phyloP scores from a whole-genome alignment of 1,284 basidiomycete species.

The Puccinia polysora region DNA sequence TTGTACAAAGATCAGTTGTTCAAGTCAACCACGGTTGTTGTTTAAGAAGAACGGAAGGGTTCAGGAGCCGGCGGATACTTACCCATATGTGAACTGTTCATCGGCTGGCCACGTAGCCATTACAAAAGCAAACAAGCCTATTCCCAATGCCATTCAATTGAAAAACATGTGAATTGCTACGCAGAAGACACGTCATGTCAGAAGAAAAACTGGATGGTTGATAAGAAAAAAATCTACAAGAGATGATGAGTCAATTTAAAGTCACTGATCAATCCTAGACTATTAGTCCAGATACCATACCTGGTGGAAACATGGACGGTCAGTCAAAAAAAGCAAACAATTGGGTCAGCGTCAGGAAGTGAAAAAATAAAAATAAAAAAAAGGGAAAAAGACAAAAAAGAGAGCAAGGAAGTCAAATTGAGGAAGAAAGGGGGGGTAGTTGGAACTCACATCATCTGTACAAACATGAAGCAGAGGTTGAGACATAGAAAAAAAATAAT shows the following conservation, averaged over 20 bases:
- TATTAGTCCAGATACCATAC: constrained; percentile 97
- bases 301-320: constrained; percentile 55
- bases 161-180: constrained; percentile 99
- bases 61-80: no score
- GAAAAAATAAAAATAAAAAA: background rate
- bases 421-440: no score
- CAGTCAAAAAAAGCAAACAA: background rate
- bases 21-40: no score
- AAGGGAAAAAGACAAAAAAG: background rate
- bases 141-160: constrained; percentile 94
- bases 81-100: constrained; percentile 91
- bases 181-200: background rate
- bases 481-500: constrained; percentile 94
- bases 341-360: background rate
- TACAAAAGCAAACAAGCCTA: constrained; percentile 91
- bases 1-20: constrained; percentile 21
- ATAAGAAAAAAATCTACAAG: constrained; percentile 3
- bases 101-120: constrained; percentile 98
- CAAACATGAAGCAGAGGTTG: constrained; percentile 90
- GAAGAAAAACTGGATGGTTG: background rate
- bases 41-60: no score
- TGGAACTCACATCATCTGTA: constrained; percentile 54
- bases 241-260: constrained; percentile 59
- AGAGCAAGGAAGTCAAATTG: no score
- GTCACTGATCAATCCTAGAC: constrained; percentile 91